Evolutionary conservation across 306 rosid species (phyloP), one percentile per base, ranked within the genome.

Genomic region (Citrullus mucosospermus): DNA sequence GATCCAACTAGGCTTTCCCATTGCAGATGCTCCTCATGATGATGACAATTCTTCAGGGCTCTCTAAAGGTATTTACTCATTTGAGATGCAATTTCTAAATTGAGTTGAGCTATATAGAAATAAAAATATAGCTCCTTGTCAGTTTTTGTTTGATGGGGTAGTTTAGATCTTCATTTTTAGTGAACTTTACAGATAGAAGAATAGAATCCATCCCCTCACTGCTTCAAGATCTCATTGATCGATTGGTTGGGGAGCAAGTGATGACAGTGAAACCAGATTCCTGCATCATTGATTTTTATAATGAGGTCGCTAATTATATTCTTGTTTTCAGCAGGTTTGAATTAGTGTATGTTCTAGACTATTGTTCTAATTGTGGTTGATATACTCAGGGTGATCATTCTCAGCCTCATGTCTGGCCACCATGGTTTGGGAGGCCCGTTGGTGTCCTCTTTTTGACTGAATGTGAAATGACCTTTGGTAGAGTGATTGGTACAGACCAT

Each of bases 391-490:
- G 97, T 80, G 99, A 95, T 84, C 93, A 92, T 80, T 92, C 99
- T 66, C 93, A 90, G 78, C 99, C 97, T 63, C 56, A 89, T 86
- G 82, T 25, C 56, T 95, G 90, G 89, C 97, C 97, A 1, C 54
- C 80, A 53, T 92, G 97, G 97, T 89, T 81, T 82, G 99, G 97
- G 82, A 88, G 96, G 87, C 99, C 99, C 32, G 85, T 92, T 76
- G 81, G 86, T 30, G 62, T 84, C 44, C 91, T 95, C 79, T 88
- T 79, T 81, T 87, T 95, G 84, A 92, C 97, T 43, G 97, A 92
- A 80, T 95, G 99, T 78, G 96, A 92, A 80, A 88, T 95, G 89
- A 83, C 91, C 39, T 92, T 95, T 79, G 99, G 99, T 71, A 90
- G 90, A 88, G 56, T 79, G 20, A 59, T 95, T 44, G 71, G 66